Evolutionary conservation across 768 basidiomycete genomes (phyloP), one percentile per base, ranked within the genome.

Genomic region (Hortiboletus flavorubellus): DNA sequence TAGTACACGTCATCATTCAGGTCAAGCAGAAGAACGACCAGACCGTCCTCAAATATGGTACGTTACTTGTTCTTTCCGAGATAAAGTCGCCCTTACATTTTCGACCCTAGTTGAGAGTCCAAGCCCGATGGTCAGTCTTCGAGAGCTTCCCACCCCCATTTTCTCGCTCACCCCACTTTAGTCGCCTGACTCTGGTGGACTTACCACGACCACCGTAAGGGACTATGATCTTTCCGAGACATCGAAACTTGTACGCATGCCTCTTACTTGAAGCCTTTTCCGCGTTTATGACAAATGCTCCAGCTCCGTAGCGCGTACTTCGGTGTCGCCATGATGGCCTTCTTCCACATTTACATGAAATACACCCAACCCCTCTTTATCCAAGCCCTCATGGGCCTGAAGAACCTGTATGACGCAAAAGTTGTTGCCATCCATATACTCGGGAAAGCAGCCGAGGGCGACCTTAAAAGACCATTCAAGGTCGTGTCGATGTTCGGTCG

Each of bases 291-390:
- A 3, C 3, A 16, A 39, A 7, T 39, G 18, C 15, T 39, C 14
- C 51, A 87, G 85, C 78, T 89, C 55, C 84, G 84, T 39, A 75
- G 78, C n/a, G 81, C 77, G 8, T 89, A 80, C 72, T 81, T 84
- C 72, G 87, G 88, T 59, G 72, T 93, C 64, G 87, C 85, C 47
- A 91, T 93, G 87, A 94, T 95, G 89, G 80, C 67, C 55, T 87
- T 94, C 79, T 85, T 98, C 78, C 96, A 99, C 76, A 58, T 89
- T 49, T 98, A 98, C 82, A 78, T 98, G 76, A 85, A 90, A 70
- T 98, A 91, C 81, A 95, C 93, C 8, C 95, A 96, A 68, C 96
- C 96, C 8, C 83, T 98, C 61, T 96, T 98, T 75, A 89, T 98
- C 61, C 96, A 98, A 72, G 83, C 83, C 12, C 81, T 99, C 62